Evolutionary conservation across 805 yeast genomes (phyloP).

Genomic region (Candida caryicola): DNA sequence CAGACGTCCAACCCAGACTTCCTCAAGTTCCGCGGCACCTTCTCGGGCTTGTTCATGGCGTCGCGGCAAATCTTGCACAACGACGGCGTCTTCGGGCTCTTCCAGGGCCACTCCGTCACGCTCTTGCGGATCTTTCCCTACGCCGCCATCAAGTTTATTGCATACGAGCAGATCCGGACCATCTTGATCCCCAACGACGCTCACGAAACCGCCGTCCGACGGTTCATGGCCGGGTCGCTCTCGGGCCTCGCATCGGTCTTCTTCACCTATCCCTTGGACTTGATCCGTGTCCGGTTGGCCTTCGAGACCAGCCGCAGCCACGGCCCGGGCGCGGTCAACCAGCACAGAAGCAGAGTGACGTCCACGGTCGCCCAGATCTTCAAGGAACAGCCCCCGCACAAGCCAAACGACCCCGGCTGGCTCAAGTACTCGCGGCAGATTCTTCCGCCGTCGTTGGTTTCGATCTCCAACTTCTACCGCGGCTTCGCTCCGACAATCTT

Average conservation of each 20-base stretch:
- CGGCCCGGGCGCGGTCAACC: slow-evolving; percentile 23
- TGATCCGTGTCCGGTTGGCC: slow-evolving; percentile 87
- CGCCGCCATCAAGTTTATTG: slow-evolving; percentile 94
- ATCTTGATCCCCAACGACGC: slow-evolving; percentile 69
- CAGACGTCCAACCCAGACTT: slow-evolving; percentile 94
- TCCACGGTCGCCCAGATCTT: slow-evolving; percentile 33
- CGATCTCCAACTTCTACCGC: slow-evolving; percentile 74
- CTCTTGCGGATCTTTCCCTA: slow-evolving; percentile 89
- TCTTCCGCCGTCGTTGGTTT: slow-evolving; percentile 29
- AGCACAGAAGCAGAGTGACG: slow-evolving; percentile 30
- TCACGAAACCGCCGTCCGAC: slow-evolving; percentile 75
- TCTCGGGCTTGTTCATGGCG: slow-evolving; percentile 73
- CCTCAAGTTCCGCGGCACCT: slow-evolving; percentile 72
- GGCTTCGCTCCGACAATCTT: slow-evolving; percentile 92
- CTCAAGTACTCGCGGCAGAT: slow-evolving; percentile 31
- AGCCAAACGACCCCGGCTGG: slow-evolving; percentile 35
- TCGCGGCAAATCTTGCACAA: slow-evolving; percentile 58
- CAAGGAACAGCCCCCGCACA: slow-evolving; percentile 36
- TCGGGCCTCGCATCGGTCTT: slow-evolving; percentile 87
- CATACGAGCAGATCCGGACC: slow-evolving; percentile 88
- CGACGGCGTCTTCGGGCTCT: slow-evolving; percentile 80
- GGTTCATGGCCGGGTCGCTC: slow-evolving; percentile 84
- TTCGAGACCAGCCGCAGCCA: slow-evolving; percentile 58
- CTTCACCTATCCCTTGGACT: slow-evolving; percentile 87
- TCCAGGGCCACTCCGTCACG: slow-evolving; percentile 95